A percentile compares a stretch with the other conserved stretches of the same genome.
Evolutionary conservation across 163 green algal genomes (phyloP).

Genomic region (Scenedesmus sp.): DNA sequence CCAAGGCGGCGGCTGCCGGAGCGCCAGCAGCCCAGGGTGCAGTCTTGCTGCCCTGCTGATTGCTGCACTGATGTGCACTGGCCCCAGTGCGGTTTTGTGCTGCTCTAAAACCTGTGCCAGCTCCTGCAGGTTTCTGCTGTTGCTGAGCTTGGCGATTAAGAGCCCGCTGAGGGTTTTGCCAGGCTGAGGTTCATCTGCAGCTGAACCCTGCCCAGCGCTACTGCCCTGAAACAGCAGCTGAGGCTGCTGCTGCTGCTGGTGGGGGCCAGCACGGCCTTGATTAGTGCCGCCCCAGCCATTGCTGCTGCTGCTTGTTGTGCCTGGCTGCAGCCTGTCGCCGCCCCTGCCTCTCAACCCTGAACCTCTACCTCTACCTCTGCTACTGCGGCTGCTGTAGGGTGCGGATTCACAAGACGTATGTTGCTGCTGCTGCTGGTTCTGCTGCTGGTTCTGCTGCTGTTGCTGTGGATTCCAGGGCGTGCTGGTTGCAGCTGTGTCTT

Average conservation of each 20-base stretch:
- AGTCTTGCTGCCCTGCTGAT: conserved; percentile 31
- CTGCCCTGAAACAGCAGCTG: conserved; percentile 39
- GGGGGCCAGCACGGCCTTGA: neutral
- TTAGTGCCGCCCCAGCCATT: neutral
- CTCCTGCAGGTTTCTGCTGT: neutral
- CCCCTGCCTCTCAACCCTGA: neutral
- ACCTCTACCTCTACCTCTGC: neutral
- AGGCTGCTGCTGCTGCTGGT: conserved; percentile 37
- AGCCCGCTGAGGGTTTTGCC: neutral
- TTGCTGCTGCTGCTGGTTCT: neutral
- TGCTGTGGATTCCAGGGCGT: neutral
- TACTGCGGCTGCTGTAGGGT: neutral
- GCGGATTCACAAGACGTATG: neutral
- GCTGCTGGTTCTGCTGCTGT: neutral
- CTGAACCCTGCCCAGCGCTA: conserved; percentile 1
- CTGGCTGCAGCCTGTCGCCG: neutral
- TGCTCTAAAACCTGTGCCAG: neutral
- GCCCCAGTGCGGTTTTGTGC: neutral
- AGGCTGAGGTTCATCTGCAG: neutral
- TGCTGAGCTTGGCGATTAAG: conserved; percentile 9
- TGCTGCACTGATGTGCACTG: conserved; percentile 27
- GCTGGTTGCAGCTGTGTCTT: neutral
- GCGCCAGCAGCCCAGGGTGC: neutral
- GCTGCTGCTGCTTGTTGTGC: conserved; percentile 1
- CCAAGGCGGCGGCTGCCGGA: neutral